These are phyloP conservation scores for Calonectria leucothoes DNA, from an alignment of 2,329 filamentous ascomycete species.

Conservation along the genomic window DNA sequence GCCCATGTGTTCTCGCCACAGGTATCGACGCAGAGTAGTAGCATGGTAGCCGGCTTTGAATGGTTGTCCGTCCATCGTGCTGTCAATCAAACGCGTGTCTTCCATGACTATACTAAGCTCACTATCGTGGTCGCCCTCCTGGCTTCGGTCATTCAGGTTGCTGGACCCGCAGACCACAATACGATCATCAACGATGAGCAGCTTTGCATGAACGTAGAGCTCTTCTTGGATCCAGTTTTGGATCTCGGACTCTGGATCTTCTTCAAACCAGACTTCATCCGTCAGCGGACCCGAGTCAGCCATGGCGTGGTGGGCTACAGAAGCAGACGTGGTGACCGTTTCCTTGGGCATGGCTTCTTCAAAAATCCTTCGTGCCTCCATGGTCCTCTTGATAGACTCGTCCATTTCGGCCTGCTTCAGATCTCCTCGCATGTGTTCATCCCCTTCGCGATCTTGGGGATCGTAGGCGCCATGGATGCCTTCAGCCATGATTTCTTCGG, in stretches of 20 bases:
- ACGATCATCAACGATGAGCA: constrained; percentile 89
- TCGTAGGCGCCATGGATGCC: constrained; percentile 73
- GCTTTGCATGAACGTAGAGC: constrained; percentile 93
- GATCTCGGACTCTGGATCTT: constrained; percentile 78
- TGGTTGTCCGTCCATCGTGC: constrained; percentile 81
- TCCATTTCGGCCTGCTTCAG: constrained; percentile 51
- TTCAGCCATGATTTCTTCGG: constrained; percentile 86
- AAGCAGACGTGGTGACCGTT: constrained; percentile 51
- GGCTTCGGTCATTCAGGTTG: constrained; percentile 92
- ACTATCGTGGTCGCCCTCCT: constrained; percentile 89
- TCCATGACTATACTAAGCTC: constrained; percentile 93
- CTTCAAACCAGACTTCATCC: constrained; percentile 82
- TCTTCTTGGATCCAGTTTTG: constrained; percentile 95
- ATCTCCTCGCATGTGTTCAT: constrained; percentile 60
- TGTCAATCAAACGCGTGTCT: constrained; percentile 78
- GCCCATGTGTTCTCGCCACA: constrained; percentile 93
- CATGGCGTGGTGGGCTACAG: constrained; percentile 86
- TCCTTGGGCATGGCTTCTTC: constrained; percentile 58
- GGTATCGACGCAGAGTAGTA: constrained; percentile 80
- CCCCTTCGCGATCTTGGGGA: constrained; percentile 55
- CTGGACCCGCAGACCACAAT: constrained; percentile 87
- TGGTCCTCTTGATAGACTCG: constrained; percentile 49
- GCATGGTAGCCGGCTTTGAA: constrained; percentile 87
- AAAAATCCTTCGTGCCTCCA: constrained; percentile 63
- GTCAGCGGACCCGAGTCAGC: constrained; percentile 67